Base-by-base conservation (phyloP, 2,329 filamentous ascomycete genomes). In the Aspergillus versicolor region DNA sequence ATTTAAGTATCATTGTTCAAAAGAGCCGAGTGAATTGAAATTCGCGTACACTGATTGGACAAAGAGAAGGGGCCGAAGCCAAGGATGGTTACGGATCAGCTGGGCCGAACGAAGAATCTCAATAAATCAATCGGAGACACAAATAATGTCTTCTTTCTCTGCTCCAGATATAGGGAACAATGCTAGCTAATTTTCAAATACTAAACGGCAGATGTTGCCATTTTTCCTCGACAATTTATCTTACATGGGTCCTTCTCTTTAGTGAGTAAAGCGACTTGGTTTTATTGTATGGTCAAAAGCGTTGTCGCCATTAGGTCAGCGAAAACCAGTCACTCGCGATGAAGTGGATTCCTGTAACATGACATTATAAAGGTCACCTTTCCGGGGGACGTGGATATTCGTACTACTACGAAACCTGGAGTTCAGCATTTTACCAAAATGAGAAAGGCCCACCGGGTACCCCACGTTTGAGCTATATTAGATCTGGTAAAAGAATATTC, bases 401-500 rank as follows among this genome's bases (percentile, higher is more conserved):
- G 21, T 21, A 21, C 21, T 4, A 21, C 21, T 1, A 30, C 9
- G 9, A 30, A 30, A 30, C 3, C 27, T 9, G 9, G 27, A 30
- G 27, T 30, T 30, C 27, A 11, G 27, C 4, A 30, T 30, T 30
- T 11, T 30, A 30, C 27, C 27, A 30, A 30, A 3, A 30, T 9
- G 27, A 30, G 9, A 30, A 30, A 9, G 27, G 9, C 9, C 9
- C 3, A 30, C 27, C 4, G 27, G 27, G 9, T 30, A 11, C 27
- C 27, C 27, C 27, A 9, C 3, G 27, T 30, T 30, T 30, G 8
- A 8, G 2, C 27, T 30, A 30, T 3, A 30, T 30, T 30, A 32
- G 19, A 3, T 9, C 45, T 48, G 22, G 8, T 13, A 22, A 45
- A n/a, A 65, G 38, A 11, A 64, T 54, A 30, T 63, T 60, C n/a